Evolutionary conservation across 148 eudicot species (phyloP), one percentile per base, ranked within the genome.

Genomic region (Vaccinium corymbosum): DNA sequence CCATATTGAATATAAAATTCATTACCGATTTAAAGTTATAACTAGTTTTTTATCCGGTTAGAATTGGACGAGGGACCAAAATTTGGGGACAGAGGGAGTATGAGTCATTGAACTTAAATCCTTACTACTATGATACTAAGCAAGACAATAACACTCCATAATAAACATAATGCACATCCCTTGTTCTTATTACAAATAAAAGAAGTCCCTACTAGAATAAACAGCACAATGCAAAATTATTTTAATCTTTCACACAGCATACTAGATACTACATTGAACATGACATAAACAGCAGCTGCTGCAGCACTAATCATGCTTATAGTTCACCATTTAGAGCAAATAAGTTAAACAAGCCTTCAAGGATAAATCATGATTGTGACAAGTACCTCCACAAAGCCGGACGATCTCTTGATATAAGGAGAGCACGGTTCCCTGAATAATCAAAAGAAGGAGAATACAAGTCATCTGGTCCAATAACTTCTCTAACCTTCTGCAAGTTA

Each of bases 381-480:
- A 96, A 80, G 80, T 90, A 92, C 89, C 91, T 94, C 93, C 96
- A 93, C 85, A 86, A 82, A 59, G 99, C 95, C 5, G 94, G 97
- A 17, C 98, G 98, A 87, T 96, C 98, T 89, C 95, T 92, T 22
- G 98, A 96, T 22, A 93, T 91, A 32, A 94, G 91, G 76, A 96
- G 91, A 78, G 89, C 86, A 52, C 92, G 94, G 42, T 97, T 93
- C 38, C 92, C 84, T 70, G 82, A 82, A 81, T 88, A 93, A 82
- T 94, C 98, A 57, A 96, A 96, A 51, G 98, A 92, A 85, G 98
- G 98, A 10, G 88, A 87, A 87, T 93, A 94, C 95, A 94, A 81
- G 87, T 96, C 93, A 88, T 92, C 94, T 16, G 95, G 95, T 25
- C 98, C 98, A 13, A 96, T 89, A 20, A 91, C 79, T 84, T 94